phyloP scores from a whole-genome alignment of 257 asterid species.

The Solanum clarkiae region DNA sequence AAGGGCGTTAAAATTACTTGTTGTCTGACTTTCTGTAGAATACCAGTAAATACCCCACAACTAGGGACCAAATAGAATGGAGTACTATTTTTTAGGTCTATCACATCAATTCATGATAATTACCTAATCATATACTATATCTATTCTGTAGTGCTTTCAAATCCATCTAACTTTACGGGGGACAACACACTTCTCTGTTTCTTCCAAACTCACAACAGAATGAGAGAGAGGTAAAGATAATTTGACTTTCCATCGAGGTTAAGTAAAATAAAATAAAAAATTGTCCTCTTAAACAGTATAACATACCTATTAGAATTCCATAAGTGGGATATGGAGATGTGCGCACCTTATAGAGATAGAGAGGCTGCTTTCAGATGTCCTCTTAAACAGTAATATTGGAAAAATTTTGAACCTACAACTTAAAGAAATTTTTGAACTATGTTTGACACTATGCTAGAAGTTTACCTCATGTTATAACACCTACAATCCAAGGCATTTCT shows the following conservation, averaged over 20 bases:
- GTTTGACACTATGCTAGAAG: background rate
- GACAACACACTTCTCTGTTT: background rate
- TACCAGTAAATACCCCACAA: background rate
- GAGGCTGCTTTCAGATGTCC: background rate
- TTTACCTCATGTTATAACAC: background rate
- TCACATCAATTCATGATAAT: constrained; percentile 68
- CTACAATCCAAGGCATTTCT: background rate
- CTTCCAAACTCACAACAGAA: background rate
- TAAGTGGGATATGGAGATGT: no score
- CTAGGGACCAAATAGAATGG: background rate
- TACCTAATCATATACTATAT: constrained; percentile 50
- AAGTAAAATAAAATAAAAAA: no score
- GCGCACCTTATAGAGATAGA: no score
- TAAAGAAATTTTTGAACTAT: background rate
- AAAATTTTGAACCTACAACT: background rate
- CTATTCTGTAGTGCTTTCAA: constrained; percentile 8
- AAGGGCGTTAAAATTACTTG: constrained; percentile 27
- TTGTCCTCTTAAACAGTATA: background rate
- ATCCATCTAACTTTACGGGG: constrained; percentile 48
- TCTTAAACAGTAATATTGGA: background rate
- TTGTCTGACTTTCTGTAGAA: constrained; percentile 45
- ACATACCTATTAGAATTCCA: no score
- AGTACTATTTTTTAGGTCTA: background rate
- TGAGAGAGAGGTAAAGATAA: background rate
- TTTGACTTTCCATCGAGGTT: background rate